These are phyloP conservation scores for Artemisia argyi DNA, from an alignment of 129 eudicot species.

Conservation along the genomic window DNA sequence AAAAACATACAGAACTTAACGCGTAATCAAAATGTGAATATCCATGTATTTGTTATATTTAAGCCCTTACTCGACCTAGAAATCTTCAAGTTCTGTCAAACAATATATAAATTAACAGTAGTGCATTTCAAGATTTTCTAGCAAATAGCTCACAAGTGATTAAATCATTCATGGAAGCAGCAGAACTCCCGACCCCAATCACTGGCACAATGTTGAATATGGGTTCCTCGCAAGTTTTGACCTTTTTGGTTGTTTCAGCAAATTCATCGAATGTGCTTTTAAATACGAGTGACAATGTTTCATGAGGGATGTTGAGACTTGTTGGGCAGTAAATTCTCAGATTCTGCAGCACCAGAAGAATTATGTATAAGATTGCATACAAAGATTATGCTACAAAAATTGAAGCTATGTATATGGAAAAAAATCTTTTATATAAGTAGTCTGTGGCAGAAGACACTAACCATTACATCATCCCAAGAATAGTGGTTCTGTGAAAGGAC, in stretches of 20 bases:
- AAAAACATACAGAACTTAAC: not conserved
- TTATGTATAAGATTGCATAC: constrained; percentile 2
- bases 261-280: constrained; percentile 52
- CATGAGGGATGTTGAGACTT: constrained; percentile 48
- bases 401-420: not conserved
- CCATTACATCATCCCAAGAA: constrained; percentile 78
- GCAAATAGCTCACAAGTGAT: constrained; percentile 84
- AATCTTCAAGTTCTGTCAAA: constrained; percentile 4
- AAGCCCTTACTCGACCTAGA: not conserved
- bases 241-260: constrained; percentile 40
- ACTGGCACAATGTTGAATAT: constrained; percentile 78
- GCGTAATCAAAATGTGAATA: constrained; percentile 6
- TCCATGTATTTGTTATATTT: not conserved
- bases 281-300: constrained; percentile 47
- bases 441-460: constrained; percentile 38
- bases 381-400: not conserved
- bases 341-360: constrained; percentile 47
- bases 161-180: constrained; percentile 62
- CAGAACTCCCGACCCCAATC: constrained; percentile 62
- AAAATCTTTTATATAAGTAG: not conserved
- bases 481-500: constrained; percentile 56
- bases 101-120: not conserved
- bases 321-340: constrained; percentile 67
- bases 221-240: constrained; percentile 34
- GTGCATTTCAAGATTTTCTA: constrained; percentile 38